Conservation (phyloP, 371 early-diverging fungal species). For the Actinomortierella wolfii region DNA sequence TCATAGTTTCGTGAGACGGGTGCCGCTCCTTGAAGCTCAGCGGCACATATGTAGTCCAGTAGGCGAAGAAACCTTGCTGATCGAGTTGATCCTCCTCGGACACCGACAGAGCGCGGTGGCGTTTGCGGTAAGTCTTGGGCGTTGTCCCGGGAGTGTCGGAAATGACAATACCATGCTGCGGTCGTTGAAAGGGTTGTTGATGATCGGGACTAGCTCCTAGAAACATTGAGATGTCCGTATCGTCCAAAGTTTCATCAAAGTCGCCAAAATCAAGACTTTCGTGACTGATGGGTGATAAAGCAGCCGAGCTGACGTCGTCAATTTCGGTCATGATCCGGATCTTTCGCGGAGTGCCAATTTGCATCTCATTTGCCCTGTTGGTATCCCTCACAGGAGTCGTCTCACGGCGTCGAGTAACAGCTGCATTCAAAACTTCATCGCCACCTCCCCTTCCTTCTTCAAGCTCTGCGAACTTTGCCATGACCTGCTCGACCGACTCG, state of each 20-base stretch:
- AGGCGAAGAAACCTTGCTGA: conserved; percentile 22
- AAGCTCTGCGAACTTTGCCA: conserved; percentile 56
- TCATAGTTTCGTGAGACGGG: conserved; percentile 48
- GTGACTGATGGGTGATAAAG: neutral
- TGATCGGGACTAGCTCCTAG: too few relatives aligned
- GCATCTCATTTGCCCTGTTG: conserved; percentile 7
- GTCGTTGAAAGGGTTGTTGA: too few relatives aligned
- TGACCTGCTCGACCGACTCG: conserved; percentile 56
- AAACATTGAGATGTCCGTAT: too few relatives aligned
- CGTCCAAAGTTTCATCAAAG: conserved; percentile 30
- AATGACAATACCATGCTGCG: too few relatives aligned
- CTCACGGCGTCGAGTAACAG: neutral
- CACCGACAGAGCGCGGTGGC: conserved; percentile 15
- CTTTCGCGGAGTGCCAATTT: conserved; percentile 3
- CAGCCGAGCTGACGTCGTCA: too few relatives aligned
- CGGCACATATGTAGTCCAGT: conserved; percentile 45
- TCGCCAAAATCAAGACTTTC: conserved; percentile 20
- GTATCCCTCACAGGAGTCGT: neutral
- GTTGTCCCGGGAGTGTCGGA: too few relatives aligned
- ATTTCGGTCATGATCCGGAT: too few relatives aligned
- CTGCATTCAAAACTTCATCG: neutral
- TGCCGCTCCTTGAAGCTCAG: conserved; percentile 27
- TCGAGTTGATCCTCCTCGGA: conserved; percentile 22
- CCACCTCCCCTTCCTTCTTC: conserved; percentile 26
- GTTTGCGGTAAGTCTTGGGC: neutral